Evolutionary conservation across 176 grass and related monocot genomes (phyloP).

Genomic region (Rhynchospora tenuis): DNA sequence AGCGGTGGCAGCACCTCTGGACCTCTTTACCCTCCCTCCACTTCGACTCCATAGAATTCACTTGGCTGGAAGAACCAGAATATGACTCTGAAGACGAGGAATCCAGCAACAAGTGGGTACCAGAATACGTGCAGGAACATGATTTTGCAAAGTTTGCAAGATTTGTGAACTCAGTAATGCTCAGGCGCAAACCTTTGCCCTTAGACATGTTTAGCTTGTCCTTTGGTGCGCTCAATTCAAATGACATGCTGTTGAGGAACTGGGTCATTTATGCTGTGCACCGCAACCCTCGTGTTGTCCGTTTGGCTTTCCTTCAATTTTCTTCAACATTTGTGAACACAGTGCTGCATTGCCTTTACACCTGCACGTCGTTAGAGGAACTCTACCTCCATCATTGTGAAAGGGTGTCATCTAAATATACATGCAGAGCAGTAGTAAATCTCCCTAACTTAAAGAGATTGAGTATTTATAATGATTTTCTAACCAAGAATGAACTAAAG

Average conservation of each 20-base stretch:
- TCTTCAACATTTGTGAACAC: no score
- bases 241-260: background rate
- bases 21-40: background rate
- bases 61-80: no score
- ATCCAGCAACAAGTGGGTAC: no score
- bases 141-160: no score
- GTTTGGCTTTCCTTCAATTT: background rate
- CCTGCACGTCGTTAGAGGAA: slow-evolving; percentile 8
- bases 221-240: background rate
- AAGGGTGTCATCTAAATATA: no score
- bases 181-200: background rate
- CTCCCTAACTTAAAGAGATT: background rate
- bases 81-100: no score
- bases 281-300: background rate
- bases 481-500: background rate
- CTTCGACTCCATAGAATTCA: background rate
- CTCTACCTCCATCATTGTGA: background rate
- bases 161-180: background rate
- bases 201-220: background rate
- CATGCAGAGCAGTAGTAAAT: background rate
- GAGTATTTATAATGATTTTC: background rate
- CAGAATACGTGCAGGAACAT: no score
- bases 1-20: background rate
- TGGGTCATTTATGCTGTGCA: background rate
- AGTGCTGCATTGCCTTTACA: background rate